Base-by-base conservation (phyloP, 441 rosid genomes). In the Pelargonium myrrhifolium region DNA sequence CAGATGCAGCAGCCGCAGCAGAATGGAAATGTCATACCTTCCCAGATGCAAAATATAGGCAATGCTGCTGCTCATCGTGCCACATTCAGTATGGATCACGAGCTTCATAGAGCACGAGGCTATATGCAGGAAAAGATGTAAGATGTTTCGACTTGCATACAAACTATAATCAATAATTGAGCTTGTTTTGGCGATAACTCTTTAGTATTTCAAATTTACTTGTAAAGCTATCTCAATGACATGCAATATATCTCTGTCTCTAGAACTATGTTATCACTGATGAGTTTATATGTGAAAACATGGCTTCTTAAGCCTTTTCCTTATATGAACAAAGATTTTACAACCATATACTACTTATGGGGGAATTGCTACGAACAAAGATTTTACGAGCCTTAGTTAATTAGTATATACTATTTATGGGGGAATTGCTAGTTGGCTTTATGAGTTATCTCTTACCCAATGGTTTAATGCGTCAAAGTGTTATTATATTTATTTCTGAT, bases 11-110 rank as follows among this genome's bases (percentile, higher is more conserved):
- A 85, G 77, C 75, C n/a, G n/a, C n/a, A n/a, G n/a, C n/a, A 53
- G 9, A 92, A 87, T 87, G 98, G 94, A 61, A 83, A 82, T 74
- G 73, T 78, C 6, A 81, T 81, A 35, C 83, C 79, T 75, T 78
- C 84, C 40, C 91, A 86, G 79, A 81, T 87, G 84, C 96, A 88
- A 83, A 85, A 76, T 81, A 72, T 87, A 70, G 86, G 80, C 62
- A 61, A 64, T 65, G 80, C 71, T 76, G 78, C 75, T 60, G 37
- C 72, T 49, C 59, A 72, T 65, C 58, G 71, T 40, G 66, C 17
- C 66, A 62, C 75, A 66, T 40, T 35, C 18, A 26, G 18, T 62
- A 3, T 53, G 69, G 88, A 84, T 20, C 47, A 65, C 47, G 98
- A 92, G 0, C 80, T 92, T 72, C 22, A 45, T 12, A 77, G 74